Base-by-base conservation (phyloP, 192 early-diverging fungal species). In the Phlyctochytrium bullatum region DNA sequence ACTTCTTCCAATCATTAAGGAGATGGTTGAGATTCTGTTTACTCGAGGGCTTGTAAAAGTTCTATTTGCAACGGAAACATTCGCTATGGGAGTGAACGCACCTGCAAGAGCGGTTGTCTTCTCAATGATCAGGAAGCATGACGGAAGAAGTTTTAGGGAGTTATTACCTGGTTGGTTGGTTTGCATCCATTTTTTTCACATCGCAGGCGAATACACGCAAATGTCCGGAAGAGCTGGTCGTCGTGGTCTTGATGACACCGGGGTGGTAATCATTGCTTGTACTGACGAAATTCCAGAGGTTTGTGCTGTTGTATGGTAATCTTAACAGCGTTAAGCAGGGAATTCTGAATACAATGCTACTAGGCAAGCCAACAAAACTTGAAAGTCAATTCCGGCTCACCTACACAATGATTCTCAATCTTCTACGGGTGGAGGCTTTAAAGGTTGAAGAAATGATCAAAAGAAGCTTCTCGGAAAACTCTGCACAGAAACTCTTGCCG, bases 41-140 rank as follows among this genome's bases (percentile, higher is more conserved):
- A 84, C 89, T 20, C 78, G 89, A 34, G 92, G 93, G 1, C 79
- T 98, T 33, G 93, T 99, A 34, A 88, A 89, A 74, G 89, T 94
- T 1, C 76, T 99, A 67, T 98, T 96, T 86, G 97, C 97, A 0
- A 99, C 97, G 1, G 97, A 99, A 76, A 99, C 97, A 10, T 99
- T 99, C 85, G 93, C 97, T 2, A 99, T 99, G 95, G 97, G 97
- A 59, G 93, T 99, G 59, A 99, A 99, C 75, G 96, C 97, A 85
- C 97, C 97, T 10, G 93, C 97, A 20, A 73, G 86, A 27, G 89
- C 90, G 36, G 97, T 99, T 16, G 95, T 99, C 2, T 99, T 96
- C 77, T 93, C 94, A 27, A 84, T 83, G 53, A 81, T 92, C 14
- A 75, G 91, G 52, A 99, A 99, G 75, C 94, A 97, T 68, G 97